phyloP scores from a whole-genome alignment of 441 rosid genomes.

The Adansonia grandidieri region DNA sequence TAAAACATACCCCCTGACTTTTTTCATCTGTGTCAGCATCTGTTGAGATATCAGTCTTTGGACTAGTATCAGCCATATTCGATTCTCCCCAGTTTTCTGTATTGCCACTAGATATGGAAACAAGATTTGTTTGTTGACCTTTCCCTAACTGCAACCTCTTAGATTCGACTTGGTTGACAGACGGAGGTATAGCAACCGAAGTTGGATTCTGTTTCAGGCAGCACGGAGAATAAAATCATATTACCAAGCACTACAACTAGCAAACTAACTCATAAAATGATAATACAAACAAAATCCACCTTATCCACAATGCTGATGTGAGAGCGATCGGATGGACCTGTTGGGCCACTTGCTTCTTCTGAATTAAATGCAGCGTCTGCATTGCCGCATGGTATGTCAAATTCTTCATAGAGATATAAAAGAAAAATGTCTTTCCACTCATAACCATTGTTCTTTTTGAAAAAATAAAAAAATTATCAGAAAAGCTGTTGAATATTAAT shows the following conservation, averaged over 20 bases:
- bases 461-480: not conserved
- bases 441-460: not conserved
- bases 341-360: slow-evolving; percentile 36
- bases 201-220: slow-evolving; percentile 31
- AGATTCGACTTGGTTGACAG: slow-evolving; percentile 35
- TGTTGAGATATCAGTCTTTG: slow-evolving; percentile 84
- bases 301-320: slow-evolving; percentile 34
- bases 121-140: slow-evolving; percentile 39
- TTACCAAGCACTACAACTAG: slow-evolving; percentile 10
- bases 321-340: slow-evolving; percentile 32
- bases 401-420: not conserved
- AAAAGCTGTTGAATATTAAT: not conserved
- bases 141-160: slow-evolving; percentile 41
- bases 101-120: slow-evolving; percentile 41
- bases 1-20: slow-evolving; percentile 65
- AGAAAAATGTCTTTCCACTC: not conserved
- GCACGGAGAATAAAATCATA: slow-evolving; percentile 9
- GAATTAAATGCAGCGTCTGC: slow-evolving; percentile 42
- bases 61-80: slow-evolving; percentile 90
- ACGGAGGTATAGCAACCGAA: slow-evolving; percentile 31
- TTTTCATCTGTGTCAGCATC: slow-evolving; percentile 87
- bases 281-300: slow-evolving; percentile 30
- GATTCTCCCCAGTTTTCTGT: slow-evolving; percentile 51
- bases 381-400: slow-evolving; percentile 12
- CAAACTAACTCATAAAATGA: not conserved